phyloP scores from a whole-genome alignment of 2,329 filamentous ascomycete species.

The Juglanconis oblonga region DNA sequence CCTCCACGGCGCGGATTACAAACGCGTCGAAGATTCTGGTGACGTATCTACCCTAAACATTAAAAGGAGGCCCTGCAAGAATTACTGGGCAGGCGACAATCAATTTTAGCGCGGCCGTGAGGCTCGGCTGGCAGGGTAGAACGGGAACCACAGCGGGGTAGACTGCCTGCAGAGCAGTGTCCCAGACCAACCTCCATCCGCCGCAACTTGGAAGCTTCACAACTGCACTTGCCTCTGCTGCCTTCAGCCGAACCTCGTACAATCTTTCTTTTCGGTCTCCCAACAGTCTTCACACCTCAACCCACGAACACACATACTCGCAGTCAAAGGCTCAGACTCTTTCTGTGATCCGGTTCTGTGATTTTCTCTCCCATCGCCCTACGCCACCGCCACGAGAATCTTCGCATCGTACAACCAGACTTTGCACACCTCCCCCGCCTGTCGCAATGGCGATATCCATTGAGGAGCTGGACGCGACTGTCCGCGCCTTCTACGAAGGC shows the following conservation, averaged over 20 bases:
- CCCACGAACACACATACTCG: constrained; percentile 1
- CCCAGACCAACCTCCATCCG: neutral
- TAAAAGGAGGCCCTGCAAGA: neutral
- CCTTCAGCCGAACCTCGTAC: constrained; percentile 1
- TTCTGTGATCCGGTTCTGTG: neutral
- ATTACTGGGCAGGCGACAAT: neutral
- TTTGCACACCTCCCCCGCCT: constrained; percentile 12
- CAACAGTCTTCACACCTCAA: neutral
- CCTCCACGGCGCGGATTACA: neutral
- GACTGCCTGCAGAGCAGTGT: neutral
- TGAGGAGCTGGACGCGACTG: constrained; percentile 92
- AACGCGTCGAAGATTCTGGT: neutral
- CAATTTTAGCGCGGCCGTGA: neutral
- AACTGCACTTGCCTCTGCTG: constrained; percentile 9
- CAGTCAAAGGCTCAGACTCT: neutral
- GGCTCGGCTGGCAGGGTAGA: constrained; percentile 8
- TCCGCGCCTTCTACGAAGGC: constrained; percentile 96
- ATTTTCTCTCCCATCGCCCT: neutral
- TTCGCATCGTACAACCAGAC: constrained; percentile 6
- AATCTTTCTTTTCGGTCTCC: constrained; percentile 12
- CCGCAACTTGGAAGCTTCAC: neutral
- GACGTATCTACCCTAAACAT: neutral
- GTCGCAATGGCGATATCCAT: constrained; percentile 66
- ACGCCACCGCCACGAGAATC: constrained; percentile 4
- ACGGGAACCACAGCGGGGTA: constrained; percentile 4